Evolutionary conservation across 2,329 filamentous ascomycete genomes (phyloP).

Genomic region (Periconia sp.): DNA sequence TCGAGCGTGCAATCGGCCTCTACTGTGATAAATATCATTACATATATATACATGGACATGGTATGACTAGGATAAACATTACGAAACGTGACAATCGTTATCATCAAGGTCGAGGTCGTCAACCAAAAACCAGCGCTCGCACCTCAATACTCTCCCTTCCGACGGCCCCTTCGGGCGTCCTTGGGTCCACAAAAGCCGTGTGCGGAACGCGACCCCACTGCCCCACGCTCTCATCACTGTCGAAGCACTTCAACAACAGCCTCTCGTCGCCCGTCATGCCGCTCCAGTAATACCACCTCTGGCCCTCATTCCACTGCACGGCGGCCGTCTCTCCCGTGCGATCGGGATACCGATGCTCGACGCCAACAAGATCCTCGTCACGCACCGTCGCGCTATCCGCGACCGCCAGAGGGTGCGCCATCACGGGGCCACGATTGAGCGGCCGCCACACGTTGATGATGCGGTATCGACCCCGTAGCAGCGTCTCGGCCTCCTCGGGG

Average conservation of each 20-base stretch:
- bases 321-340: constrained; percentile 74
- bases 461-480: constrained; percentile 71
- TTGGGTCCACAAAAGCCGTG: constrained; percentile 69
- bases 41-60: neutral
- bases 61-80: neutral
- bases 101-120: no score
- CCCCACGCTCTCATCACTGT: constrained; percentile 57
- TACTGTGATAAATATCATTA: no score
- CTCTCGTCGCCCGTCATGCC: constrained; percentile 75
- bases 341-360: constrained; percentile 73
- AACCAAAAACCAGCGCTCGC: constrained; percentile 77
- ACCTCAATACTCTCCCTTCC: constrained; percentile 88
- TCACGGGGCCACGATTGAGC: constrained; percentile 57
- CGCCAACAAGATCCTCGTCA: constrained; percentile 66
- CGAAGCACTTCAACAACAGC: constrained; percentile 78
- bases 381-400: constrained; percentile 58
- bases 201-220: constrained; percentile 51
- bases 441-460: constrained; percentile 87
- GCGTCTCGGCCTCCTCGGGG: constrained; percentile 64
- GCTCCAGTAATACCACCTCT: constrained; percentile 79
- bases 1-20: neutral
- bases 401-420: constrained; percentile 59
- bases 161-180: constrained; percentile 68
- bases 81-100: no score
- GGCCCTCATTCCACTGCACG: constrained; percentile 61